Evolutionary conservation across 371 early-diverging fungal species (phyloP), one percentile per base, ranked within the genome.

Genomic region (Rhizopus sp.): DNA sequence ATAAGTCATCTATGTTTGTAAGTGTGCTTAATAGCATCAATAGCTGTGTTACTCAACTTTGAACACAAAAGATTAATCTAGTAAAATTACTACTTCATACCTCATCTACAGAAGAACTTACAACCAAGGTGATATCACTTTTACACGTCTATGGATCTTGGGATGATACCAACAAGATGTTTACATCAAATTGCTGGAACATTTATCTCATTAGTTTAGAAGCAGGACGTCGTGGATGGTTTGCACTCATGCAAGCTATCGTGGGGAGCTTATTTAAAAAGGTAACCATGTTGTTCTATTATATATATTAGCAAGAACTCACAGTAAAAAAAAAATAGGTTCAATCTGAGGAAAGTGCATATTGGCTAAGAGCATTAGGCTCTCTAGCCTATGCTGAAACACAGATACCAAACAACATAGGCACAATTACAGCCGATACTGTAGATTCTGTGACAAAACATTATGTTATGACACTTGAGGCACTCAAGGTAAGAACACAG

Each of bases 151-250:
- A 69, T 60, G 78, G 74, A 7, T 32, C 34, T 7, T 75, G 72
- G 72, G 49, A 71, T 16, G 38, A 57, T 5, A 7, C 15, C 1
- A 50, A 31, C 1, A 34, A 57, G 13, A 38, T n/a, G 0, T 72
- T 62, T 51, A 55, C 46, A 15, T 48, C 17, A 6, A 70, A 73
- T 53, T 64, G 62, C 5, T 72, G 73, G 71, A 48, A 70, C 12
- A 17, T 78, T 0, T 78, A 73, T 53, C 32, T 63, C 4, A 66
- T 75, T 17, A 73, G 67, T 9, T 57, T 54, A n/a, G 73, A 70
- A 37, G 78, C 78, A 3, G 75, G 73, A 1, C 41, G 39, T 7
- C 63, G 62, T 35, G 63, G 68, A 50, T 75, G 73, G 71, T 70
- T 65, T 38, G 53, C 57, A 23, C 13, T 78, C 13, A 73, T 78